Evolutionary conservation across 2,329 filamentous ascomycete genomes (phyloP), one percentile per base, ranked within the genome.

Genomic region (Didymella lethalis): DNA sequence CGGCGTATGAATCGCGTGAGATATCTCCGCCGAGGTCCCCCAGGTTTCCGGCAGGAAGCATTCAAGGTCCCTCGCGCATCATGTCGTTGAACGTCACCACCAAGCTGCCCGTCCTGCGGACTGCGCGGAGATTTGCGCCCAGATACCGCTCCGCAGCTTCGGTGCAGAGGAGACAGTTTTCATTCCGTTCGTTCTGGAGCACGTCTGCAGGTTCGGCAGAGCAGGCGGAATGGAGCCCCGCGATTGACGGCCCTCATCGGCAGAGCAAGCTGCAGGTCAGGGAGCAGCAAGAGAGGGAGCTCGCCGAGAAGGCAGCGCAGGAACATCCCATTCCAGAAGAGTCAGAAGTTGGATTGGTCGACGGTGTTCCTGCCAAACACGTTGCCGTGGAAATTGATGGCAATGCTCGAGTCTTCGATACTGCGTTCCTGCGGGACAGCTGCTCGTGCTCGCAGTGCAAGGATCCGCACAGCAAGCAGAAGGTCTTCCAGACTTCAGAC

Each of bases 401-500:
- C 20, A 65, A 67, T 29, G 43, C 60, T 28, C 69, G 66, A 32
- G 50, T 67, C 14, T 76, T 77, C 45, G 74, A 77, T 57, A 67
- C 71, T 20, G 71, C 68, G 8, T 76, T 76, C 51, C 74, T 89
- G 20, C 83, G 87, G 36, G 87, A 90, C 71, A 76, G 82, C 56
- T 90, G 87, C 75, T 70, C 77, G 20, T 89, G 87, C 70, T 64
- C 78, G n/a, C 68, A 62, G 44, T 89, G 87, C 68, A 79, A 87
- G 31, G 83, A 89, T 69, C 78, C 82, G 3, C 83, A 84, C 41
- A 87, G 85, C 16, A 83, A 81, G 41, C 87, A 90, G 71, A 89
- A 89, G 76, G 79, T 80, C 36, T 91, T 91, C 74, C 83, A 84
- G 54, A 88, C 87, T 0, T 80, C 81, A 20, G 87, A 92, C 50